Percentiles rank a stretch among this genome's conserved stretches.
phyloP scores from a whole-genome alignment of 1,139 yeast species.

The Zygotorulaspora mrakii region DNA sequence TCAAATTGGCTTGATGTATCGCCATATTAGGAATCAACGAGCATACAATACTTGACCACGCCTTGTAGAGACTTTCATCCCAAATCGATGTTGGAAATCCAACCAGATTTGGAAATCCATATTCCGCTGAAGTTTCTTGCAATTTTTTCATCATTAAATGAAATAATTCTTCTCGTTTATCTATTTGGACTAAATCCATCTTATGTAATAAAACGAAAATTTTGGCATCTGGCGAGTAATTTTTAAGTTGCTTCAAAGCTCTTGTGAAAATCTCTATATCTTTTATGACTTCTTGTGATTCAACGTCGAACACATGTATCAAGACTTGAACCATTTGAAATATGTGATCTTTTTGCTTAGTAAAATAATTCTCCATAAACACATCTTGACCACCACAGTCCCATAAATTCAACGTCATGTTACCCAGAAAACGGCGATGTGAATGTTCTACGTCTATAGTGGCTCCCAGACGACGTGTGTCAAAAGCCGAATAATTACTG shows the following conservation, averaged over 20 bases:
- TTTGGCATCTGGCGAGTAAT: conserved; percentile 86
- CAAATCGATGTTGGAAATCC: conserved; percentile 96
- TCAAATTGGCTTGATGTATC: conserved; percentile 68
- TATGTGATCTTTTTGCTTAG: conserved; percentile 83
- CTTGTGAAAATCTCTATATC: conserved; percentile 90
- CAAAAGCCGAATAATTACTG: conserved; percentile 93
- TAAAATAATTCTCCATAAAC: conserved; percentile 89
- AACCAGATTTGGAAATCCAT: conserved; percentile 63
- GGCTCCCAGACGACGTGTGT: conserved; percentile 91
- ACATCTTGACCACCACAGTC: conserved; percentile 99
- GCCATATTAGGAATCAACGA: conserved; percentile 91
- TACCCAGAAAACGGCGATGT: conserved; percentile 84
- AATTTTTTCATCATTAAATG: conserved; percentile 78
- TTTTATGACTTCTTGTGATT: conserved; percentile 83
- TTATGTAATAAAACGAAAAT: conserved; percentile 90
- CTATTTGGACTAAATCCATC: conserved; percentile 91
- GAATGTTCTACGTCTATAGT: conserved; percentile 98
- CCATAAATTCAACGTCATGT: conserved; percentile 94
- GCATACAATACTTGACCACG: conserved; percentile 96
- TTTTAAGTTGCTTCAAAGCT: conserved; percentile 75
- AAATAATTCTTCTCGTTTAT: conserved; percentile 79
- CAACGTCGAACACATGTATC: conserved; percentile 95
- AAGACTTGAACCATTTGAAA: conserved; percentile 96
- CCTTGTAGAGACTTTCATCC: conserved; percentile 95
- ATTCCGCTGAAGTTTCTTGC: conserved; percentile 72